Base-by-base conservation (phyloP, 179 eudicot genomes). In the Gypsophila paniculata region DNA sequence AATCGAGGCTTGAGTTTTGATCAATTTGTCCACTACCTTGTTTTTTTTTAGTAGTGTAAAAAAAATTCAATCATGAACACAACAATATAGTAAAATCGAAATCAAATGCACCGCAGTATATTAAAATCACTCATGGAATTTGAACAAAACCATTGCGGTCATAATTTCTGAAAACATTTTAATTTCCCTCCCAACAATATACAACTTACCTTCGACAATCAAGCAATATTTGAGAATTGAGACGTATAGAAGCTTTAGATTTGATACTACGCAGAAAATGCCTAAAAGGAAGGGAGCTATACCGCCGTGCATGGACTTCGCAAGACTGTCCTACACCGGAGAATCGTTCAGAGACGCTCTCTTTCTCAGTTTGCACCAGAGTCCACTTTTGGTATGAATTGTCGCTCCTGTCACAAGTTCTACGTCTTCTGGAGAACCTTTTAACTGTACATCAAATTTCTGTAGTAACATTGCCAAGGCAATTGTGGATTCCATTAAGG, bases 401-500 rank as follows among this genome's bases (percentile, higher is more conserved):
- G 99, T 94, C 48, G 99, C 99, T 13, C 99, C 99, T 1, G 99
- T 94, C 26, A 94, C 99, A 25, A 91, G 86, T 75, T 91, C 95
- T 60, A 95, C 99, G 0, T 85, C 77, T 9, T 94, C 94, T 11
- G 97, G 92, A 15, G 90, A 73, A 26, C 97, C 99, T 81, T 70
- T 88, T 48, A 94, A 85, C 80, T 86, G 85, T 39, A 94, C 88
- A 67, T 94, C 93, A 74, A 95, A 95, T 74, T 87, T 95, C 81
- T 87, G 93, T 36, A 95, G 79, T 72, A 95, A 69, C 96, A 91
- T 81, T 9, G 97, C 87, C 82, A 95, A 73, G 42, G 93, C 96
- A n/a, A 95, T 79, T 0, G 99, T 95, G n/a, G 99, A 95, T 77
- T 95, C 99, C 97, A 95, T 88, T 12, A 95, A 86, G 12, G 99